Conservation (phyloP, 2,329 filamentous ascomycete genomes). For the Ophiocordyceps camponoti-leonardi region DNA sequence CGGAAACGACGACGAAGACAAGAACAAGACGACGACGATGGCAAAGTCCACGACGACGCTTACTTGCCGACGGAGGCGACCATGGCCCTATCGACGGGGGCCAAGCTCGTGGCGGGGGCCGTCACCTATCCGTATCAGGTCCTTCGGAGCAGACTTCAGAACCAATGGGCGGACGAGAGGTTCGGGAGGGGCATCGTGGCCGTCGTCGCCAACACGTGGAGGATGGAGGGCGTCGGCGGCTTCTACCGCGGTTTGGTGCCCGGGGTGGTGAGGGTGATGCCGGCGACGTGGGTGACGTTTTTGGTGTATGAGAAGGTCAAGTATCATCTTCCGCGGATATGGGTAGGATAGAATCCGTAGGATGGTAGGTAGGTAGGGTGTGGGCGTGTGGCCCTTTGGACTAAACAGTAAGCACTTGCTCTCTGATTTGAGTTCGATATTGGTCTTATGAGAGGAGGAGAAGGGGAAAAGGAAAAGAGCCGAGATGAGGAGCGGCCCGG, state of each 20-base stretch:
- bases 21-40: slow-evolving; percentile 3
- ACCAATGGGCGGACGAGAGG: slow-evolving; percentile 59
- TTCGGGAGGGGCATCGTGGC: slow-evolving; percentile 58
- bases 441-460: no score
- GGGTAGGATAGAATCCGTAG: no score
- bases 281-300: slow-evolving; percentile 92
- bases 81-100: slow-evolving; percentile 58
- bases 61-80: slow-evolving; percentile 56
- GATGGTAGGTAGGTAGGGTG: no score
- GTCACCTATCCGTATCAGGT: slow-evolving; percentile 94
- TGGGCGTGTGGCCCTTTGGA: no score
- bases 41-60: slow-evolving; percentile 3
- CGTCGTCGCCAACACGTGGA: slow-evolving; percentile 58
- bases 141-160: slow-evolving; percentile 73
- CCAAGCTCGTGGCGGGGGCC: slow-evolving; percentile 79
- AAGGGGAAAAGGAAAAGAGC: no score
- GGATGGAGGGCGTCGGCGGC: slow-evolving; percentile 59
- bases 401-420: neutral
- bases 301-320: slow-evolving; percentile 92
- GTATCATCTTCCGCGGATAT: slow-evolving; percentile 38
- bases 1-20: slow-evolving; percentile 5
- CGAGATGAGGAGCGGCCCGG: no score
- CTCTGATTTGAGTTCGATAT: no score
- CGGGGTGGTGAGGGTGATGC: slow-evolving; percentile 78
- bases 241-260: slow-evolving; percentile 88